Conservation (phyloP, 441 rosid genomes). For the Codiaeum variegatum region DNA sequence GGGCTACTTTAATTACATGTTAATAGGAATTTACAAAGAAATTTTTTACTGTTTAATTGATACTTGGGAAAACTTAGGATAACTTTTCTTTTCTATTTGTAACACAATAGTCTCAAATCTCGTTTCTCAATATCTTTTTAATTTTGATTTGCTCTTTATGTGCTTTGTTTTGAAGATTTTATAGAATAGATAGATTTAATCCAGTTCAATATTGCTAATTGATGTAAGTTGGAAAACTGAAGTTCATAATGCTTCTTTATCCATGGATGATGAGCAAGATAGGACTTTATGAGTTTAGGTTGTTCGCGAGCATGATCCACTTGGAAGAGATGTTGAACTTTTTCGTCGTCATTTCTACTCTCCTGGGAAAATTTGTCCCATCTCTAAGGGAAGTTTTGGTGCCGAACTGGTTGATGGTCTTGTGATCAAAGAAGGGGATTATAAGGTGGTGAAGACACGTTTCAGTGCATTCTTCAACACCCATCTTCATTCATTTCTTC, state of each 20-base stretch:
- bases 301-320: conserved; percentile 71
- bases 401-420: conserved; percentile 69
- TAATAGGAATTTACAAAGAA: neutral
- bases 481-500: conserved; percentile 66
- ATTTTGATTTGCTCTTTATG: neutral
- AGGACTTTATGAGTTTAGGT: conserved; percentile 38
- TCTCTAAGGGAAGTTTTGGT: conserved; percentile 50
- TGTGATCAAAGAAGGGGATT: conserved; percentile 64
- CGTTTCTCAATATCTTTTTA: no score
- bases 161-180: neutral
- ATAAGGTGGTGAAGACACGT: conserved; percentile 75
- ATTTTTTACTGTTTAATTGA: neutral
- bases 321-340: conserved; percentile 74
- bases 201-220: neutral
- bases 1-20: neutral
- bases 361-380: conserved; percentile 50
- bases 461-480: conserved; percentile 82
- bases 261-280: conserved; percentile 7
- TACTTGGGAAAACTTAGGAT: neutral
- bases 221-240: neutral
- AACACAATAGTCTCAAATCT: neutral
- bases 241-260: neutral
- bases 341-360: conserved; percentile 62
- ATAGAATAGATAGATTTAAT: neutral
- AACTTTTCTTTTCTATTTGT: neutral